Evolutionary conservation across 1,139 yeast genomes (phyloP), one percentile per base, ranked within the genome.

Genomic region (Yamadazyma pseudoaaseri): DNA sequence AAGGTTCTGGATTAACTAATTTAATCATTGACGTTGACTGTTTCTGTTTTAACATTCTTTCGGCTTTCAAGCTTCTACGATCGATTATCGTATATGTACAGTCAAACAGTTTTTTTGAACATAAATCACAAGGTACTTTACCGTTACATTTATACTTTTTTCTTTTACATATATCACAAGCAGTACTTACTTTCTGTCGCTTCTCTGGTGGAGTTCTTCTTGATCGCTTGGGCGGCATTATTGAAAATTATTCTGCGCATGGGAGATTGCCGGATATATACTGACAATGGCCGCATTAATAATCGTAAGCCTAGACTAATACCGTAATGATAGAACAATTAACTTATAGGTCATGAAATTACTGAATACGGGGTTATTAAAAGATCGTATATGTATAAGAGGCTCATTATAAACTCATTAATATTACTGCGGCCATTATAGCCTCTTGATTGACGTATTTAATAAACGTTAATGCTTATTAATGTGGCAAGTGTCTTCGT

Each of bases 121-220:
- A 59, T 18, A 51, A 39, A 14, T 47, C 51, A 43, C 65, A 59
- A 1, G 65, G 65, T 4, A 47, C 44, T 27, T 45, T 45, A 6
- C 64, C 65, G 14, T 53, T 48, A 37, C 65, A 59, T 42, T 59
- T 67, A 32, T 57, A 63, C 41, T 66, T 66, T 31, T 68, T 44
- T 33, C 56, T 56, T 44, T 64, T 65, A 44, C 73, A 66, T 20
- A 49, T 49, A 39, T 63, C 69, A 45, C 73, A 66, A 21, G 73
- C 73, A 20, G 62, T 54, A 2, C 70, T 62, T 4, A 62, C 65
- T 32, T 59, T 60, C 31, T 56, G 58, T 34, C 64, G 35, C 43
- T 50, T 50, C 13, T 53, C 58, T 5, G 53, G 53, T 4, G 53
- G 54, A 16, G 48, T 31, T 29, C 36, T 42, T 32, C 54, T 45